These are phyloP conservation scores for Lyophyllum semitale DNA, from an alignment of 768 basidiomycete genomes.

Conservation along the genomic window DNA sequence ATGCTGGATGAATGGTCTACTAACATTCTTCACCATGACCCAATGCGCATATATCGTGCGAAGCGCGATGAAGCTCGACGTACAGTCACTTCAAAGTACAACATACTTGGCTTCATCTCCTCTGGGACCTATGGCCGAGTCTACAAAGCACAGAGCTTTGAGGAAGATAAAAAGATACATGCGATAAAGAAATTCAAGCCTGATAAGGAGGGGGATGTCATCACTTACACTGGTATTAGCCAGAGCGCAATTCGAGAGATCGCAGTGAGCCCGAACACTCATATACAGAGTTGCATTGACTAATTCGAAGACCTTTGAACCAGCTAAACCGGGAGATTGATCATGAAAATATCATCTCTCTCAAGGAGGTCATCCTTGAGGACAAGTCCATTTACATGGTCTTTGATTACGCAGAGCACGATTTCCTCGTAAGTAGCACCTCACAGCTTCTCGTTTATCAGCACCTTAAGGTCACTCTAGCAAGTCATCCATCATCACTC, in stretches of 20 bases:
- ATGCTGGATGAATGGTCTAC: constrained; percentile 36
- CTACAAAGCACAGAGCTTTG: constrained; percentile 89
- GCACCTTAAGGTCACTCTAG: constrained; percentile 36
- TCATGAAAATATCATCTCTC: constrained; percentile 88
- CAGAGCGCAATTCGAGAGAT: constrained; percentile 98
- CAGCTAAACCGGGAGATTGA: constrained; percentile 88
- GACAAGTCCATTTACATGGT: constrained; percentile 99
- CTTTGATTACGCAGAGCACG: constrained; percentile 98
- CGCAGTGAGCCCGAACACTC: constrained; percentile 56
- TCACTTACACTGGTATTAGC: constrained; percentile 96
- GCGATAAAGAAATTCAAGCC: constrained; percentile 99
- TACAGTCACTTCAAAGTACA: constrained; percentile 79
- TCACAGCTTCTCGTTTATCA: not conserved
- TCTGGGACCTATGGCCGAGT: constrained; percentile 99
- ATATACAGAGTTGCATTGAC: not conserved
- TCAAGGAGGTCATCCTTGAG: constrained; percentile 94
- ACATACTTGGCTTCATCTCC: constrained; percentile 95
- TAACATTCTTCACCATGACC: constrained; percentile 61
- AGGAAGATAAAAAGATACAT: constrained; percentile 69
- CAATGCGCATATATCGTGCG: constrained; percentile 84
- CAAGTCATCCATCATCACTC: constrained; percentile 99
- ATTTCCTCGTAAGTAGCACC: constrained; percentile 76
- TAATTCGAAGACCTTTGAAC: constrained; percentile 16
- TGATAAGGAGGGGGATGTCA: constrained; percentile 96
- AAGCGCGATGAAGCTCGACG: constrained; percentile 72